Percentiles rank a stretch among this genome's conserved stretches.
Conservation (phyloP, 2,329 filamentous ascomycete species). For the Coleophoma eucalyptorum region DNA sequence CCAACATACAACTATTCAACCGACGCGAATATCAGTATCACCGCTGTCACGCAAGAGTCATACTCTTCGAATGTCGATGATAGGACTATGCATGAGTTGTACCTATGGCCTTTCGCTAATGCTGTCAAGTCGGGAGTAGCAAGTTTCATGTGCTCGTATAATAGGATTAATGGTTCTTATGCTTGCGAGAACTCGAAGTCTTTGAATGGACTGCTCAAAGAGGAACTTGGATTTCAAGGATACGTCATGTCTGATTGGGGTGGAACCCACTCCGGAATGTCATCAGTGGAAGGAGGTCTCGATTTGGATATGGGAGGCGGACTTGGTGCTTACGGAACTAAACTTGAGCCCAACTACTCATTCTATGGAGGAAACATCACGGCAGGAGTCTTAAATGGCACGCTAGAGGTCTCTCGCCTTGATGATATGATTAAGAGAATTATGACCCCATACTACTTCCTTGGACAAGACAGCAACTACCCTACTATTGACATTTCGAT, state of each 20-base stretch:
- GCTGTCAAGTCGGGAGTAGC: constrained; percentile 66
- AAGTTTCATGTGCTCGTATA: constrained; percentile 79
- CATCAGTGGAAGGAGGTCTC: constrained; percentile 36
- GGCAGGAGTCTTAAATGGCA: constrained; percentile 58
- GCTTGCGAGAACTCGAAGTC: constrained; percentile 43
- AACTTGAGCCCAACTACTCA: neutral
- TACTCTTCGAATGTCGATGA: constrained; percentile 58
- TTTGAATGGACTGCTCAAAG: constrained; percentile 43
- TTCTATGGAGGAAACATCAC: constrained; percentile 24
- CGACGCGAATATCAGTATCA: constrained; percentile 36
- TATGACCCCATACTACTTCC: constrained; percentile 35
- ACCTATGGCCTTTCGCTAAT: constrained; percentile 5
- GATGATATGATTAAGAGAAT: constrained; percentile 41
- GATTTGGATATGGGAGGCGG: constrained; percentile 40
- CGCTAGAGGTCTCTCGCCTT: constrained; percentile 58
- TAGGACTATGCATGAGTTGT: constrained; percentile 59
- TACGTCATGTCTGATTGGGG: constrained; percentile 34
- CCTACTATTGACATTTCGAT: constrained; percentile 7
- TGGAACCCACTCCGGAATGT: constrained; percentile 38
- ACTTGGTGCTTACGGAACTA: neutral
- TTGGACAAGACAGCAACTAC: constrained; percentile 25
- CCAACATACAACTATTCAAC: constrained; percentile 44
- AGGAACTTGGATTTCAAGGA: constrained; percentile 46
- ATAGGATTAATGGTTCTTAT: constrained; percentile 45
- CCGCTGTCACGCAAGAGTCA: constrained; percentile 10